These are phyloP conservation scores for Pilasporangium apinafurcum DNA, from an alignment of 352 stramenopile species.

Conservation along the genomic window DNA sequence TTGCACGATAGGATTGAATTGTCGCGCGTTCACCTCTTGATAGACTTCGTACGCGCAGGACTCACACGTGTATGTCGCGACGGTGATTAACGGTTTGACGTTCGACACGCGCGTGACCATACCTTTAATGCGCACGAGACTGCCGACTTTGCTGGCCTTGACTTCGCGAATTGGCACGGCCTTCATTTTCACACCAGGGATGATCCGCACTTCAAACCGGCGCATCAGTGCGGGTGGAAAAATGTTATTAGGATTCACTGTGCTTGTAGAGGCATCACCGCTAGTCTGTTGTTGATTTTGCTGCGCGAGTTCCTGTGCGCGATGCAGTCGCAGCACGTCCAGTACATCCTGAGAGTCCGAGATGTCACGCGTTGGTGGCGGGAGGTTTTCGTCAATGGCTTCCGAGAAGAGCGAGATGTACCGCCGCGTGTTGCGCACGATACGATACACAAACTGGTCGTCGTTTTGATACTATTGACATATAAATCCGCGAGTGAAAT, in stretches of 20 bases:
- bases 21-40: conserved; percentile 89
- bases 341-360: conserved; percentile 79
- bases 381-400: conserved; percentile 84
- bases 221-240: conserved; percentile 92
- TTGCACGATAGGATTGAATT: conserved; percentile 92
- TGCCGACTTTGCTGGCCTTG: conserved; percentile 91
- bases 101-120: conserved; percentile 98
- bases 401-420: conserved; percentile 88
- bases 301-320: conserved; percentile 65
- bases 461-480: conserved; percentile 68
- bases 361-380: conserved; percentile 72
- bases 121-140: conserved; percentile 94
- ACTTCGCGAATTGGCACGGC: conserved; percentile 92
- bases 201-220: conserved; percentile 77
- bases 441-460: conserved; percentile 74
- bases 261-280: conserved; percentile 14
- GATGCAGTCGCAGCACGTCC: conserved; percentile 72
- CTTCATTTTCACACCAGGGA: conserved; percentile 82
- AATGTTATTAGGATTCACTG: conserved; percentile 37
- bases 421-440: conserved; percentile 78
- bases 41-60: conserved; percentile 96
- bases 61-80: conserved; percentile 98
- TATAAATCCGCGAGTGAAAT: background rate
- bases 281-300: conserved; percentile 32
- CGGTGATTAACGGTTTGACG: conserved; percentile 95